phyloP scores from a whole-genome alignment of 1,284 basidiomycete genomes.

The Coniferiporia weirii region DNA sequence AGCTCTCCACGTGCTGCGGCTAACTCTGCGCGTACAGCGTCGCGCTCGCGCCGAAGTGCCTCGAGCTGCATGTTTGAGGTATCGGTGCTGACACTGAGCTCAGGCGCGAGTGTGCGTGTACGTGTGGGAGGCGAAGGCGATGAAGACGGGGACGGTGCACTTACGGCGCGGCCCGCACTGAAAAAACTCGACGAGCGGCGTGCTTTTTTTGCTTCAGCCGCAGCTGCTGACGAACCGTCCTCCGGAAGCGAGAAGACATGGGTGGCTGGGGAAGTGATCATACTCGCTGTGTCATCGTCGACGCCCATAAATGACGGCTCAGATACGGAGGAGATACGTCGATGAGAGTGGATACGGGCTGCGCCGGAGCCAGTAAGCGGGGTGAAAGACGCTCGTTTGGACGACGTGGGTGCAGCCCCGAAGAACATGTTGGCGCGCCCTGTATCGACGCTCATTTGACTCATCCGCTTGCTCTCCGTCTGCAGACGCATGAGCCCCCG shows the following conservation, averaged over 20 bases:
- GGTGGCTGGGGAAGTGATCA: conserved; percentile 26
- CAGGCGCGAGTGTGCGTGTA: conserved; percentile 14
- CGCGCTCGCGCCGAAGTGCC: conserved; percentile 58
- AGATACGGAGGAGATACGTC: conserved; percentile 64
- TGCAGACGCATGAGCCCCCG: conserved; percentile 90
- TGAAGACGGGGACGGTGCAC: conserved; percentile 27
- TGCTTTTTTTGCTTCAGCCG: conserved; percentile 27
- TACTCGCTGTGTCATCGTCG: conserved; percentile 19
- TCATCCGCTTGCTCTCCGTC: conserved; percentile 69
- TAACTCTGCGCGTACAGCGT: conserved; percentile 12
- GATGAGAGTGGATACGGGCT: conserved; percentile 46
- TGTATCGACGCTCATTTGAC: conserved; percentile 51
- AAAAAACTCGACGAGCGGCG: conserved; percentile 52
- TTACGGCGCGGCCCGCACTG: conserved; percentile 27
- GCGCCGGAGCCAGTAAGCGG: conserved; percentile 54
- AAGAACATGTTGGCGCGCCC: conserved; percentile 40
- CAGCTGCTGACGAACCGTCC: conserved; percentile 17
- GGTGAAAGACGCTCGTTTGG: conserved; percentile 67
- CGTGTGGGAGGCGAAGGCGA: conserved; percentile 30
- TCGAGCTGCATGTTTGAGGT: conserved; percentile 41
- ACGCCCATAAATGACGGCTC: conserved; percentile 38
- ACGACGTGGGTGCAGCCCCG: conserved; percentile 40
- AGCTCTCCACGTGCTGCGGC: conserved; percentile 53
- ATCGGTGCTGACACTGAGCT: conserved; percentile 25
- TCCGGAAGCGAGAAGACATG: conserved; percentile 27